Conservation (phyloP, 805 yeast genomes). For the Ascoidea asiatica region DNA sequence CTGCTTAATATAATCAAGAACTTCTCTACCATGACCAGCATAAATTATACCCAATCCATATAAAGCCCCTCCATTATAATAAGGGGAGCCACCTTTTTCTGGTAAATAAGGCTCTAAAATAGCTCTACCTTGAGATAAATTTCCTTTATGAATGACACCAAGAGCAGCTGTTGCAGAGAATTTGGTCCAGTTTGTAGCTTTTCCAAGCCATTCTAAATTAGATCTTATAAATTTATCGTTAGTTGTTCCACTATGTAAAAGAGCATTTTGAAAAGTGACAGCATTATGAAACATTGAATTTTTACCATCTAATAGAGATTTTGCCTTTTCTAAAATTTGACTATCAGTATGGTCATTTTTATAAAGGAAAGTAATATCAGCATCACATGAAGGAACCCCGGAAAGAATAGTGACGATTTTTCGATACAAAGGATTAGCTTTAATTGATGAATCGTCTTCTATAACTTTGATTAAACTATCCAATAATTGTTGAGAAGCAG, state of each 20-base stretch:
- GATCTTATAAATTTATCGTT: conserved; percentile 85
- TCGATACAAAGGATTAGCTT: conserved; percentile 15
- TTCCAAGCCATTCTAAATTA: conserved; percentile 90
- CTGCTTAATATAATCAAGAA: conserved; percentile 55
- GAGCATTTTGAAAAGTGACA: conserved; percentile 87
- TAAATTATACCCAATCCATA: conserved; percentile 87
- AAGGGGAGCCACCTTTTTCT: conserved; percentile 55
- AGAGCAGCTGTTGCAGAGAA: conserved; percentile 96
- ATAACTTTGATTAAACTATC: conserved; percentile 36
- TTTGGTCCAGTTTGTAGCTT: conserved; percentile 98
- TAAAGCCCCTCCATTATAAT: conserved; percentile 90
- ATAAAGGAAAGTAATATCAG: conserved; percentile 75
- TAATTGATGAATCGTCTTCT: conserved; percentile 11
- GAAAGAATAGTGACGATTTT: conserved; percentile 60
- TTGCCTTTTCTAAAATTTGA: conserved; percentile 68
- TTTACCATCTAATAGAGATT: conserved; percentile 75
- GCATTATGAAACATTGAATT: conserved; percentile 93
- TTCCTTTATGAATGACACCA: conserved; percentile 95
- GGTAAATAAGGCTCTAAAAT: conserved; percentile 87
- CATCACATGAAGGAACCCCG: conserved; percentile 91
- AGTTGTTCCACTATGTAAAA: conserved; percentile 92
- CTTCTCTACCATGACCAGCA: conserved; percentile 88
- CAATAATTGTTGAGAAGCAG: conserved; percentile 83
- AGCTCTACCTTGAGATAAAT: conserved; percentile 77
- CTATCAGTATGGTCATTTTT: conserved; percentile 82